Percentiles rank a stretch among this genome's conserved stretches.
These are phyloP conservation scores for Phytopythium kandeliae DNA, from an alignment of 352 stramenopile genomes.

Conservation along the genomic window DNA sequence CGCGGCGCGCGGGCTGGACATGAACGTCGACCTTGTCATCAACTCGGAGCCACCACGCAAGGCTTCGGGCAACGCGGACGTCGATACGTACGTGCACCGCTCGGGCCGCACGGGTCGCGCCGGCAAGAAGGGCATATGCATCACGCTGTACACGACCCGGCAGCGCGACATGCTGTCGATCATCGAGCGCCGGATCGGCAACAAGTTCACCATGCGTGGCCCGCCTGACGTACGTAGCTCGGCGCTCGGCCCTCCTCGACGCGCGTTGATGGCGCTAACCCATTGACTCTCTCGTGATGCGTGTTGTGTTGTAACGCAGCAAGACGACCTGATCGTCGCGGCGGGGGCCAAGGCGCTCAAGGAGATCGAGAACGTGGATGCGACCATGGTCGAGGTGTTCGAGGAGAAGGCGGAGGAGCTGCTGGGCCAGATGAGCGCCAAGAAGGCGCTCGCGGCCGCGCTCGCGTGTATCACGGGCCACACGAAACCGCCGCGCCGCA, in stretches of 20 bases:
- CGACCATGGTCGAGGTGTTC: slow-evolving; percentile 71
- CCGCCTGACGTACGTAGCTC: slow-evolving; percentile 56
- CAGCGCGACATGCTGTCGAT: slow-evolving; percentile 70
- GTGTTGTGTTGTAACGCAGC: slow-evolving; percentile 20
- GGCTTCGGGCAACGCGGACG: slow-evolving; percentile 82
- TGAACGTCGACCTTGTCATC: slow-evolving; percentile 96
- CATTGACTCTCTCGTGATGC: neutral
- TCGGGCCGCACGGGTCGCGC: slow-evolving; percentile 96
- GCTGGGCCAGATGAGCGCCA: slow-evolving; percentile 49
- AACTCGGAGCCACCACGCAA: slow-evolving; percentile 91
- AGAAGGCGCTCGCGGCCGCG: slow-evolving; percentile 69
- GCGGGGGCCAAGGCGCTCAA: slow-evolving; percentile 78
- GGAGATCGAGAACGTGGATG: slow-evolving; percentile 79
- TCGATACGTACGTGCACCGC: slow-evolving; percentile 98
- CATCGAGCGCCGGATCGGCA: slow-evolving; percentile 87
- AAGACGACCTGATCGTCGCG: slow-evolving; percentile 85
- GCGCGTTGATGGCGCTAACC: neutral
- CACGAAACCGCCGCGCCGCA: slow-evolving; percentile 66
- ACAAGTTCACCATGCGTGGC: slow-evolving; percentile 88
- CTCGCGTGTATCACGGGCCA: slow-evolving; percentile 90
- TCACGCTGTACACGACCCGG: slow-evolving; percentile 93
- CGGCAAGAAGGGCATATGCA: slow-evolving; percentile 94
- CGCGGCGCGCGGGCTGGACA: slow-evolving; percentile 95
- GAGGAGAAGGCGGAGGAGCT: slow-evolving; percentile 61
- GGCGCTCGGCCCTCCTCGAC: neutral